Percentiles rank a stretch among this genome's conserved stretches.
Evolutionary conservation across 257 asterid species (phyloP).

Genomic region (Leptodermis oblonga): DNA sequence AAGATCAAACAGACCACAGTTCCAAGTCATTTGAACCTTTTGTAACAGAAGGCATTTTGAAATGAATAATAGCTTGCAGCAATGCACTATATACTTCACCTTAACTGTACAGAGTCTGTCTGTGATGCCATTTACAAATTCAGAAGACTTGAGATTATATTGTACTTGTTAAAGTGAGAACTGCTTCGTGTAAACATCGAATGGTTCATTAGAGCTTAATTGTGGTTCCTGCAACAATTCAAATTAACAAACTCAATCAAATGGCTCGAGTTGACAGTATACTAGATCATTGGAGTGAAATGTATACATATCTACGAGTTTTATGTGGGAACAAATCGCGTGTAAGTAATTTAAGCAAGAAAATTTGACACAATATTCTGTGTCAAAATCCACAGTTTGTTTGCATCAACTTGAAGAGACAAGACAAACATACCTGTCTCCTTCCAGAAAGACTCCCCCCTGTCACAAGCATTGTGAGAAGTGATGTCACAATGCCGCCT

Average conservation of each 20-base stretch:
- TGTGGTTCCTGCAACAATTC: constrained; percentile 67
- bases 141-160: background rate
- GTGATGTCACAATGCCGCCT: constrained; percentile 55
- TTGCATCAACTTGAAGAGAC: too few relatives aligned
- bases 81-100: constrained; percentile 11
- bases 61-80: background rate
- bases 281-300: too few relatives aligned
- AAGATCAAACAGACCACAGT: too few relatives aligned
- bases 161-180: constrained; percentile 46
- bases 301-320: too few relatives aligned
- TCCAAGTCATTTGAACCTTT: background rate
- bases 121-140: background rate
- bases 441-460: constrained; percentile 77
- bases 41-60: background rate
- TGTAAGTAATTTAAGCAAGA: too few relatives aligned
- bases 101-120: constrained; percentile 10
- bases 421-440: constrained; percentile 50
- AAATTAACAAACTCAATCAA: background rate
- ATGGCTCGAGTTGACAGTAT: too few relatives aligned
- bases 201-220: constrained; percentile 63
- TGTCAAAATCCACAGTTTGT: too few relatives aligned
- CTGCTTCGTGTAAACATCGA: constrained; percentile 75
- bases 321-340: too few relatives aligned
- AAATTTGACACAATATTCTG: too few relatives aligned
- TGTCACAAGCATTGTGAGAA: constrained; percentile 71